Conservation (phyloP, 2,329 filamentous ascomycete species). For the Fusarium nanum region DNA sequence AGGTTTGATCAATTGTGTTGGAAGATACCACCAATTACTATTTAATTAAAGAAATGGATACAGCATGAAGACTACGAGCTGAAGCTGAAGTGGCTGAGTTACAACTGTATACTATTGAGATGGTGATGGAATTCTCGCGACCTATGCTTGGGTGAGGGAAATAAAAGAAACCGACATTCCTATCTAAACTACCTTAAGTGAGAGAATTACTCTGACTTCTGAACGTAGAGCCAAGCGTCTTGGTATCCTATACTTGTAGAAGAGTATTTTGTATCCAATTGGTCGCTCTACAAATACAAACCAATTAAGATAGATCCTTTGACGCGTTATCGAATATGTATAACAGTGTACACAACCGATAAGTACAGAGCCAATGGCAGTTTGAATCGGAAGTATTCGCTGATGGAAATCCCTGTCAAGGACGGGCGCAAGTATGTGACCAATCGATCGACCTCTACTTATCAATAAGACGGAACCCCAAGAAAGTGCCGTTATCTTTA, state of each 20-base stretch:
- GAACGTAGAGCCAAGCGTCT: neutral
- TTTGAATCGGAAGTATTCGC: slow-evolving; percentile 3
- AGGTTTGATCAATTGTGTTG: slow-evolving; percentile 8
- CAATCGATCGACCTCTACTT: slow-evolving; percentile 26
- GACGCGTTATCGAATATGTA: slow-evolving; percentile 22
- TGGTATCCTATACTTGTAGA: neutral
- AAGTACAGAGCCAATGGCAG: slow-evolving; percentile 17
- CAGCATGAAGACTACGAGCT: neutral
- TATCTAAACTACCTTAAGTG: neutral
- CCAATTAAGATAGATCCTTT: neutral
- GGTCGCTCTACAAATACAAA: too few relatives aligned
- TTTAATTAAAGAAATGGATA: slow-evolving; percentile 1
- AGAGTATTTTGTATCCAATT: neutral
- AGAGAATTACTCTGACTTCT: neutral
- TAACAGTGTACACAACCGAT: slow-evolving; percentile 12
- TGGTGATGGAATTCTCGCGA: neutral
- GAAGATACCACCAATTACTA: slow-evolving; percentile 22
- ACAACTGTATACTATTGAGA: neutral
- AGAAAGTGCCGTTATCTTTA: slow-evolving; percentile 24
- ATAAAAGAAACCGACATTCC: neutral
- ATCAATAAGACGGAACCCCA: slow-evolving; percentile 23
- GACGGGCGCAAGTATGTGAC: slow-evolving; percentile 19
- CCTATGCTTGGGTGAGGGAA: neutral
- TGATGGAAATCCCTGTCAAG: slow-evolving; percentile 18
- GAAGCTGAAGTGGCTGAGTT: neutral